Base-by-base conservation (phyloP, 1,284 basidiomycete species). In the Melanopsichium pennsylvanicum region DNA sequence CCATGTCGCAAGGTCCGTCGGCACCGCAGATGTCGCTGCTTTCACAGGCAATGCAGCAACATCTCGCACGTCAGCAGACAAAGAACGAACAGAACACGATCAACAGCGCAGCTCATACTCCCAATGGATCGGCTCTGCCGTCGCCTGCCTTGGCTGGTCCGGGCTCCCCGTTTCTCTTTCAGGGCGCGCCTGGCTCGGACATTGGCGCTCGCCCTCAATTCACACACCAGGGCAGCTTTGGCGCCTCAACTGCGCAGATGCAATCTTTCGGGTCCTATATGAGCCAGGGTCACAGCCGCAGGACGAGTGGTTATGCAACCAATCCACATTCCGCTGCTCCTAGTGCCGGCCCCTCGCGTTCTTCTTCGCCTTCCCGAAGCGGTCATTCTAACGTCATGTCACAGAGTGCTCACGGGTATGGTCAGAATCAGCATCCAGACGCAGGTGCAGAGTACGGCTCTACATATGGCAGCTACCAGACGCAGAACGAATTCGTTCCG, bases 11-110 rank as follows among this genome's bases (percentile, higher is more conserved):
- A 33, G 43, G 43, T 25, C 50, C 52, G 19, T 55, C 56, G 5
- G 40, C 45, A 33, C 55, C 66, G 2, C 56, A 50, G 45, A 60
- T 70, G 60, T 70, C 67, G 51, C 47, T 70, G 43, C 61, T 70
- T 8, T 70, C 67, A 5, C 67, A 70, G 27, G 67, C 67, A 12
- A 70, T 70, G 67, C 60, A 63, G 52, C 67, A 70, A 27, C 67
- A 70, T 49, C 47, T 70, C 2, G 51, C 67, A 19, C 60, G 60
- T 18, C 67, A 70, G 29, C 67, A 70, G 44, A 59, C 52, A 5
- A 35, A 16, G 38, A 39, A 23, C 36, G 49, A 56, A 15, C 54
- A 51, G 5, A 21, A n/a, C 5, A 16, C 50, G 9, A 13, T 16
- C 13, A 25, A 44, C 19, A 63, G 52, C 32, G 44, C 34, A 33